Percentiles rank a stretch among this genome's conserved stretches.
phyloP scores from a whole-genome alignment of 768 basidiomycete genomes.

The Boletus subparvulus region DNA sequence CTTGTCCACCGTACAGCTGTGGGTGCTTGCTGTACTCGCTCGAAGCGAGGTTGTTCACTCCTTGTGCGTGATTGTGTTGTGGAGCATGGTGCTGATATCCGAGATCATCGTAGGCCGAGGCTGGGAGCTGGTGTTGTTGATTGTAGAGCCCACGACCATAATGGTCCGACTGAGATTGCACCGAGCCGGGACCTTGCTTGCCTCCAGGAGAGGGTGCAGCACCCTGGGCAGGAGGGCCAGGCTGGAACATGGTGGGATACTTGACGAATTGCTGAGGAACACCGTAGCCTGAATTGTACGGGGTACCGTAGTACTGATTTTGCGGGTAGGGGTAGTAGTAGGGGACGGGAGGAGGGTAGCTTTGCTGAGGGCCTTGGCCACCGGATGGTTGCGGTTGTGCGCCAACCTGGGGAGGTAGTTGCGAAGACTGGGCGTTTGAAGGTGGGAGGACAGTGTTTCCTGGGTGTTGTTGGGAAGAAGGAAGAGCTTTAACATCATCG shows the following conservation, averaged over 20 bases:
- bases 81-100: slow-evolving; percentile 55
- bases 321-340: slow-evolving; percentile 72
- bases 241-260: slow-evolving; percentile 75
- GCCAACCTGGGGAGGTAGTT: slow-evolving; percentile 46
- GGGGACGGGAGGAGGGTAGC: slow-evolving; percentile 58
- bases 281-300: slow-evolving; percentile 58
- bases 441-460: slow-evolving; percentile 51
- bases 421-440: slow-evolving; percentile 52
- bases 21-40: slow-evolving; percentile 47
- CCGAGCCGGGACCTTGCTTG: slow-evolving; percentile 62
- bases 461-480: slow-evolving; percentile 57
- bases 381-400: slow-evolving; percentile 59
- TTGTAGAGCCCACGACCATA: slow-evolving; percentile 66
- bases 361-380: slow-evolving; percentile 64
- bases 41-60: slow-evolving; percentile 39
- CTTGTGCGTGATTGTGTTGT: slow-evolving; percentile 55
- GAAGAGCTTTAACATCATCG: slow-evolving; percentile 74
- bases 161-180: slow-evolving; percentile 53
- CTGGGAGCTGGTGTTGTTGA: slow-evolving; percentile 52
- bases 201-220: slow-evolving; percentile 61
- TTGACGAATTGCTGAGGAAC: slow-evolving; percentile 72
- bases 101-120: slow-evolving; percentile 50
- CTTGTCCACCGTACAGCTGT: slow-evolving; percentile 49
- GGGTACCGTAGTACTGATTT: slow-evolving; percentile 73
- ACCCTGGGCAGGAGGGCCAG: slow-evolving; percentile 66